Evolutionary conservation across 208 protist genomes (phyloP), one percentile per base, ranked within the genome.

Genomic region (Trypanosoma avium): DNA sequence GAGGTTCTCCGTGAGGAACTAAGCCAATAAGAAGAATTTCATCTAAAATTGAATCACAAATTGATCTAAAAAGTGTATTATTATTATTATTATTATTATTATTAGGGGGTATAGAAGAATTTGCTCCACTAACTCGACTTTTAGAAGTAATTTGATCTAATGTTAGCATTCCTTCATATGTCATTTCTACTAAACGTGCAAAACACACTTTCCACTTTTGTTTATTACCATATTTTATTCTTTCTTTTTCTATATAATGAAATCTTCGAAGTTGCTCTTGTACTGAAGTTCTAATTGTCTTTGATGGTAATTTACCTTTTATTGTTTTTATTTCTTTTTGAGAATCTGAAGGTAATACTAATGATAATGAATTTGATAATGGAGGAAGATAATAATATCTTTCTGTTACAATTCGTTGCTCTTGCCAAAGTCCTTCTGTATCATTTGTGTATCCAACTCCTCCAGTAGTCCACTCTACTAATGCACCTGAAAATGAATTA

Each of bases 401-500:
- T 67, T 78, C 60, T 36, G 48, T 19, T 0, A 79, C 71, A 6
- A 70, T 36, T 21, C 67, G 69, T 76, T 87, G 75, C 66, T 93
- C 86, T 29, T 61, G 70, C 61, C 74, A 77, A 19, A 93, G 65
- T 13, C 78, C 78, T 15, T 74, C 71, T n/a, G 79, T 78, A 61
- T 93, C 86, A 0, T 60, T 21, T 0, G 86, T 90, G 68, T 83
- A 83, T 33, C 82, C 80, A 15, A 93, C 80, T 19, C 29, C 42
- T 6, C 86, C 86, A 21, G 67, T 35, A 8, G 38, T 48, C 82
- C 86, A 93, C 74, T 93, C 82, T 43, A 90, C 86, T 3, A 89
- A 22, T 3, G 70, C 79, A 5, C 75, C 82, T 24, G 45, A 53
- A 3, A 62, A 42, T 17, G 40, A 40, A 0, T n/a, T n/a, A n/a